phyloP scores from a whole-genome alignment of 139 green algal species.

The Raphidocelis subcapitata region DNA sequence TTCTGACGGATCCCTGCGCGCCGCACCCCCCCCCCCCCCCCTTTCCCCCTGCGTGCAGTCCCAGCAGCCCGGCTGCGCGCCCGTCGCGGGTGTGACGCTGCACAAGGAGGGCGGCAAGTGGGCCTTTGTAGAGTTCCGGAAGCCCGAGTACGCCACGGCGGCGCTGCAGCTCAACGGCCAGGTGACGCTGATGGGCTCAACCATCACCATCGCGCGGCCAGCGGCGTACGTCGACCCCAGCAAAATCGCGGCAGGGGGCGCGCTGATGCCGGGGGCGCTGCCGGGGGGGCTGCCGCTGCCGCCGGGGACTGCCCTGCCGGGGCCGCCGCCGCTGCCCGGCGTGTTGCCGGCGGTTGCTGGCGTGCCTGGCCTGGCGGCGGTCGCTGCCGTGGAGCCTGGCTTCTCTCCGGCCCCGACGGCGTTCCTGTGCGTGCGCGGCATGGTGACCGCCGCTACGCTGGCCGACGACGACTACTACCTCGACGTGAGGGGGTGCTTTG shows the following conservation, averaged over 20 bases:
- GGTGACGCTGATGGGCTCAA: conserved; percentile 72
- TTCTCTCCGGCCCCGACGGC: conserved; percentile 14
- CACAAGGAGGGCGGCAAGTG: conserved; percentile 50
- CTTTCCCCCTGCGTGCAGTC: no score
- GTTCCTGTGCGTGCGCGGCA: conserved; percentile 53
- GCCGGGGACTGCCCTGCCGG: not conserved
- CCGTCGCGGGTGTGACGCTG: not conserved
- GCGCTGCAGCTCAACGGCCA: conserved; percentile 79
- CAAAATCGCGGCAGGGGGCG: conserved; percentile 56
- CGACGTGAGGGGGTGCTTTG: conserved; percentile 53
- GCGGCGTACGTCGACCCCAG: conserved; percentile 83
- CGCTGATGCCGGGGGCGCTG: no score
- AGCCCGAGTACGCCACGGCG: conserved; percentile 80
- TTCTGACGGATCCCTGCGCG: no score
- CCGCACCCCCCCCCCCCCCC: no score
- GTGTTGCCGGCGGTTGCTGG: not conserved
- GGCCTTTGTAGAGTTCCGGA: conserved; percentile 87
- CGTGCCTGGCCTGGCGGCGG: no score
- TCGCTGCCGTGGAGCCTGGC: conserved; percentile 3
- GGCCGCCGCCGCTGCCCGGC: no score
- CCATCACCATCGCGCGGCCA: conserved; percentile 77
- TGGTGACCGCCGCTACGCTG: conserved; percentile 58
- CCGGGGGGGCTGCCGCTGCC: not conserved
- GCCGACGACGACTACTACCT: conserved; percentile 61
- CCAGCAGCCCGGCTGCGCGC: no score